These are phyloP conservation scores for Hortiboletus flavorubellus DNA, from an alignment of 768 basidiomycete genomes.

Conservation along the genomic window DNA sequence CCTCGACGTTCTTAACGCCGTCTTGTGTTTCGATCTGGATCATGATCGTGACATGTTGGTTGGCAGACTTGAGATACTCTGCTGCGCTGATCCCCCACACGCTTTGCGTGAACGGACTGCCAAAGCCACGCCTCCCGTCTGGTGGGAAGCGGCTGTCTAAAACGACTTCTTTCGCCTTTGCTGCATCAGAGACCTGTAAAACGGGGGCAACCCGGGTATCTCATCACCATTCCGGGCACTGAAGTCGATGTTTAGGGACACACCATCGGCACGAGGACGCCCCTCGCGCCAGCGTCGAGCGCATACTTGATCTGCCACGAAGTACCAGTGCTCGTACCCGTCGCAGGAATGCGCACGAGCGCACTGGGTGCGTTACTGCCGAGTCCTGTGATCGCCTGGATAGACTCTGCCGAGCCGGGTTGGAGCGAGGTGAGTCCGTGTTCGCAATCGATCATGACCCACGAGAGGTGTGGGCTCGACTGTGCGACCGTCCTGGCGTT, in stretches of 20 bases:
- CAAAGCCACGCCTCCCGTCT: slow-evolving; percentile 58
- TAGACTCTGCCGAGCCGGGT: slow-evolving; percentile 53
- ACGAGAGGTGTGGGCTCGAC: slow-evolving; percentile 53
- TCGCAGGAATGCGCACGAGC: slow-evolving; percentile 62
- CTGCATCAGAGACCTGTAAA: slow-evolving; percentile 48
- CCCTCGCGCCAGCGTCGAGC: slow-evolving; percentile 63
- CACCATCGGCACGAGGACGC: slow-evolving; percentile 68
- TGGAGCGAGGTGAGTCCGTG: slow-evolving; percentile 57
- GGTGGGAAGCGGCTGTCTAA: slow-evolving; percentile 62
- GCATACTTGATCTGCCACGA: slow-evolving; percentile 73
- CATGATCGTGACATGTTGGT: slow-evolving; percentile 53
- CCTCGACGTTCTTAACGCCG: slow-evolving; percentile 54
- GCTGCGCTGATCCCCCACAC: slow-evolving; percentile 50
- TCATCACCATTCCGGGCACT: too few relatives aligned
- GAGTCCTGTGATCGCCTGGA: slow-evolving; percentile 51
- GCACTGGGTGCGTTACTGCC: slow-evolving; percentile 45
- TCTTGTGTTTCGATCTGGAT: slow-evolving; percentile 67
- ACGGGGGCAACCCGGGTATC: not conserved
- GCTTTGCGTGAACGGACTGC: slow-evolving; percentile 58
- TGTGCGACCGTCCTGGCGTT: slow-evolving; percentile 57
- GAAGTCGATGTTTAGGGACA: slow-evolving; percentile 1
- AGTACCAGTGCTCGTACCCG: slow-evolving; percentile 51
- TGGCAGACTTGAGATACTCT: slow-evolving; percentile 56
- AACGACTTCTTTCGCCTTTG: slow-evolving; percentile 55
- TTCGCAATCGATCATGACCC: slow-evolving; percentile 68